Conservation (phyloP, 2,329 filamentous ascomycete species). For the Aspergillus floridensis region DNA sequence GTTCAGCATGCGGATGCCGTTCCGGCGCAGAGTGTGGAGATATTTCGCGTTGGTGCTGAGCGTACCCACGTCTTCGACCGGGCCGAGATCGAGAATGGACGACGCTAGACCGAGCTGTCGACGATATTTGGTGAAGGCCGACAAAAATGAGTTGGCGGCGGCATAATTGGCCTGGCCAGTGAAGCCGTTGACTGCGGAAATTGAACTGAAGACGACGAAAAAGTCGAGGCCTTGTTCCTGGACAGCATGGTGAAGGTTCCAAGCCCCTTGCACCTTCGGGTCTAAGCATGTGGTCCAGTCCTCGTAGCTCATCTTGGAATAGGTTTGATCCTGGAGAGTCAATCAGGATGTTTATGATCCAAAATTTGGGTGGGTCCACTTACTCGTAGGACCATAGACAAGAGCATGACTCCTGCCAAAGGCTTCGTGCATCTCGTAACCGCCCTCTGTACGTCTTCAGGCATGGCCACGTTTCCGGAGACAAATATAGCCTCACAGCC, state of each 20-base stretch:
- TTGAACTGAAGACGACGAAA: constrained; percentile 10
- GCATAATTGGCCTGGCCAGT: constrained; percentile 34
- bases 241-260: constrained; percentile 15
- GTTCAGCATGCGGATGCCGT: no score
- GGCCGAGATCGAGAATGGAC: constrained; percentile 18
- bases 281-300: constrained; percentile 5
- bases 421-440: background rate
- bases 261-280: constrained; percentile 16
- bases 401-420: constrained; percentile 19
- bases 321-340: constrained; percentile 2
- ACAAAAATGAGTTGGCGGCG: constrained; percentile 22
- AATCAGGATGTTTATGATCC: background rate
- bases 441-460: constrained; percentile 6
- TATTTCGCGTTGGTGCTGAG: no score
- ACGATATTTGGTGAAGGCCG: constrained; percentile 22
- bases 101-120: constrained; percentile 14
- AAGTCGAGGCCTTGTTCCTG: constrained; percentile 2
- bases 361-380: background rate
- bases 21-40: no score
- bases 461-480: constrained; percentile 5
- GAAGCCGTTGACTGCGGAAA: constrained; percentile 34
- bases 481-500: constrained; percentile 6
- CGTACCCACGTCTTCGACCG: constrained; percentile 25
- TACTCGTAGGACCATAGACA: constrained; percentile 15
- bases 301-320: constrained; percentile 8